Conservation (phyloP, 2,329 filamentous ascomycete species). For the Aspergillus carbonarius region DNA sequence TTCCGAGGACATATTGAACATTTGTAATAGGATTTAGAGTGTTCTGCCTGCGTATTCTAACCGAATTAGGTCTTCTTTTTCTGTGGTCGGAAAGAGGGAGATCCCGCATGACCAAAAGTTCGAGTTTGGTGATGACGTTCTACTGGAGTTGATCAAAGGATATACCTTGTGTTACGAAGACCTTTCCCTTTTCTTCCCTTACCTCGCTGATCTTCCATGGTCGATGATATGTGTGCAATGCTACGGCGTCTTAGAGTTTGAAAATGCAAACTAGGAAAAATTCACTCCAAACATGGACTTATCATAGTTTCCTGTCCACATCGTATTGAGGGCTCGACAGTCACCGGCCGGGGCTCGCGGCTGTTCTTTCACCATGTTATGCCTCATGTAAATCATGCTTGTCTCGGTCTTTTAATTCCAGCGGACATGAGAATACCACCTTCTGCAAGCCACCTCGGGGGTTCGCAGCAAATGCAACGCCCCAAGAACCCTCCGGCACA, state of each 20-base stretch:
- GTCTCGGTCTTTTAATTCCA: not conserved
- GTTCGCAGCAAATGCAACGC: not conserved
- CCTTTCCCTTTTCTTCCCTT: not conserved
- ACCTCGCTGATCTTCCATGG: not conserved
- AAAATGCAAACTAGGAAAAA: not conserved
- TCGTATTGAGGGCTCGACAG: too few species aligned
- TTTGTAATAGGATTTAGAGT: not conserved
- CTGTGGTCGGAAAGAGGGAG: slow-evolving; percentile 8
- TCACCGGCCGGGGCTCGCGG: too few species aligned
- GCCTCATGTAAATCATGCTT: not conserved
- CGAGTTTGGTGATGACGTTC: slow-evolving; percentile 15
- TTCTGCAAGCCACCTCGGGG: slow-evolving; percentile 2
- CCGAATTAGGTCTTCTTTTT: not conserved
- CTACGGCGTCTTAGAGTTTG: not conserved
- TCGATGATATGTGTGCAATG: not conserved
- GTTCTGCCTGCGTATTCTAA: not conserved
- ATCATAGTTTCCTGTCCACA: not conserved
- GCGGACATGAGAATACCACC: not conserved
- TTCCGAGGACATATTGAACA: not conserved
- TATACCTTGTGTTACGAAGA: slow-evolving; percentile 16
- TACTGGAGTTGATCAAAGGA: slow-evolving; percentile 14
- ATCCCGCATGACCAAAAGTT: slow-evolving; percentile 17
- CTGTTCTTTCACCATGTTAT: too few species aligned
- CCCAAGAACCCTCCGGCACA: not conserved
- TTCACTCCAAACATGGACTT: not conserved